Base-by-base conservation (phyloP, 495 filamentous ascomycete genomes). In the Lepraria neglecta region DNA sequence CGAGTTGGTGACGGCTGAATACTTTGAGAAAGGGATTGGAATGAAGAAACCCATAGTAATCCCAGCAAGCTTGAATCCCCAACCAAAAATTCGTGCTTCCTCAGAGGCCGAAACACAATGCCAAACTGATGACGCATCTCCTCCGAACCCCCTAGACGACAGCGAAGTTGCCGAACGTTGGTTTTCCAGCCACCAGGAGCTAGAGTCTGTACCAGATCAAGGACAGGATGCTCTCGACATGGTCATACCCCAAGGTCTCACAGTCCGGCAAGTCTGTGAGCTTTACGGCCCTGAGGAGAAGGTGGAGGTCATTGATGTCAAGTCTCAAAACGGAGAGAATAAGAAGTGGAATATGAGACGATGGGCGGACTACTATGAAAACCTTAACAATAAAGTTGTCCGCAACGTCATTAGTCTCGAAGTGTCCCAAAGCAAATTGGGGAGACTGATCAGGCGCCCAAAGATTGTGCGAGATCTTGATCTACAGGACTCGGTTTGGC, bases 391-490 rank as follows among this genome's bases (percentile, higher is more conserved):
- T 17, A 87, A 88, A 64, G 72, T 80, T 9, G 84, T 90, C 27
- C 80, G 85, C 15, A 90, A 90, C 66, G 88, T 89, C 52, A 90
- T 90, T 67, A 90, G 87, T 65, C 73, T 89, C 42, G 87, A 90
- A 66, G 83, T 90, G 4, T 89, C 87, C 10, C 79, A 84, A 55
- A 88, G 83, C 60, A 81, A 73, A 64, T 68, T 90, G 31, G 87
- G 87, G 28, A 75, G 77, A 55, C 74, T 88, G 38, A 86, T 90
- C 52, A 81, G 79, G 51, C 78, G 87, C 46, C 87, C 87, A 6
- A 83, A 86, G 71, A 77, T 87, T 53, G 87, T 89, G 9, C 82
- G 87, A 33, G 85, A 89, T 59, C 75, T 87, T 40, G 87, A 90
- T 69, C 75, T 90, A 30, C 84, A 86, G 67, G 87, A 90, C 69